A percentile compares a stretch with the other conserved stretches of the same genome.
These are phyloP conservation scores for Arachis stenosperma DNA, from an alignment of 306 rosid genomes.

Conservation along the genomic window DNA sequence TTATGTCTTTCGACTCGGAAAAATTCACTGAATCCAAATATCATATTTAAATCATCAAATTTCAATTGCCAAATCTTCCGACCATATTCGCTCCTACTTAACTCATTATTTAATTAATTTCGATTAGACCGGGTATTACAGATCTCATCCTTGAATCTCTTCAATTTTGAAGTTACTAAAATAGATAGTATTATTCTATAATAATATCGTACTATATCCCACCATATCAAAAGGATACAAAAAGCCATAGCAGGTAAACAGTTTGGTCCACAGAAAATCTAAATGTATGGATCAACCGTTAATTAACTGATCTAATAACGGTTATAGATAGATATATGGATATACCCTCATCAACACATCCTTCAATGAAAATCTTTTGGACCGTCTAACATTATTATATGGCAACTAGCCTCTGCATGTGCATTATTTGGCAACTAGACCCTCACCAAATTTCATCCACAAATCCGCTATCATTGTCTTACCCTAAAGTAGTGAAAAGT, in stretches of 20 bases:
- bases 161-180: no score
- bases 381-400: neutral
- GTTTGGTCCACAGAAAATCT: neutral
- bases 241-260: neutral
- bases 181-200: no score
- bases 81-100: no score
- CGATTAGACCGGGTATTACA: no score
- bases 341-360: neutral
- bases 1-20: no score
- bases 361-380: neutral
- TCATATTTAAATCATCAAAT: no score
- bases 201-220: neutral
- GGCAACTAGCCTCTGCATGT: neutral
- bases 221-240: neutral
- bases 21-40: no score
- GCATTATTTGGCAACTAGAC: neutral
- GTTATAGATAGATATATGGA: neutral
- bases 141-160: no score
- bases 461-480: neutral
- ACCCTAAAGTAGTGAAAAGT: neutral
- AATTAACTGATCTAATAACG: neutral
- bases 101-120: no score
- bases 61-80: no score
- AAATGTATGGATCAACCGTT: neutral
- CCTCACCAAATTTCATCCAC: neutral